phyloP scores from a whole-genome alignment of 805 yeast species.

The Allodekkera sacchari region DNA sequence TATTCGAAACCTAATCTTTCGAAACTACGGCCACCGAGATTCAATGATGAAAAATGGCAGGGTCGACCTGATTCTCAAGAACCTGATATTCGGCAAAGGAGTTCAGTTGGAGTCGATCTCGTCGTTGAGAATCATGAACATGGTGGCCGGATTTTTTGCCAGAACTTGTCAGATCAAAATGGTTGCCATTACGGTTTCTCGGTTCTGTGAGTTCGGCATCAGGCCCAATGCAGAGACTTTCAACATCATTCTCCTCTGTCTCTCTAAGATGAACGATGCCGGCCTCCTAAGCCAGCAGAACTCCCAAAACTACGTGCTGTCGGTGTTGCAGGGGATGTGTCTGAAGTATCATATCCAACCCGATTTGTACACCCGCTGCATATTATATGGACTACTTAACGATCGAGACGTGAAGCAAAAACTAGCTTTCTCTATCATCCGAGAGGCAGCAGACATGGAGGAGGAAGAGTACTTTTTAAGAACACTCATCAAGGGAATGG shows the following conservation, averaged over 20 bases:
- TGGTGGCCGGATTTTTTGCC: constrained; percentile 6
- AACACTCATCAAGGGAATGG: too few relatives aligned
- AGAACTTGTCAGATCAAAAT: constrained; percentile 2
- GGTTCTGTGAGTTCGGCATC: constrained; percentile 2
- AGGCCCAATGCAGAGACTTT: constrained; percentile 5
- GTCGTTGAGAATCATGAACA: constrained; percentile 6
- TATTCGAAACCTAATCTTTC: too few relatives aligned
- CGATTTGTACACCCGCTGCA: background rate
- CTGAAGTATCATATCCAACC: background rate
- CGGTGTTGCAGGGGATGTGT: constrained; percentile 2
- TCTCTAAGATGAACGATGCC: background rate
- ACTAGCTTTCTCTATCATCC: too few relatives aligned
- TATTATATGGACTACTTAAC: background rate
- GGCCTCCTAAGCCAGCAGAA: background rate
- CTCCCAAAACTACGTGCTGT: background rate
- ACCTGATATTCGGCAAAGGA: background rate
- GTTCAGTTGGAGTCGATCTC: constrained; percentile 2
- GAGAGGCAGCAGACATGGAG: too few relatives aligned
- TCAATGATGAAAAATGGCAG: too few relatives aligned
- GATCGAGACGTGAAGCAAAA: background rate
- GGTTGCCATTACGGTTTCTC: constrained; percentile 2
- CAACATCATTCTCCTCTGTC: constrained; percentile 4
- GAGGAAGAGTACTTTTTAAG: too few relatives aligned
- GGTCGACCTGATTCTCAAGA: background rate
- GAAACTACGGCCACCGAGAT: too few relatives aligned